phyloP scores from a whole-genome alignment of 2,329 filamentous ascomycete genomes.

The Penicillium sp. region DNA sequence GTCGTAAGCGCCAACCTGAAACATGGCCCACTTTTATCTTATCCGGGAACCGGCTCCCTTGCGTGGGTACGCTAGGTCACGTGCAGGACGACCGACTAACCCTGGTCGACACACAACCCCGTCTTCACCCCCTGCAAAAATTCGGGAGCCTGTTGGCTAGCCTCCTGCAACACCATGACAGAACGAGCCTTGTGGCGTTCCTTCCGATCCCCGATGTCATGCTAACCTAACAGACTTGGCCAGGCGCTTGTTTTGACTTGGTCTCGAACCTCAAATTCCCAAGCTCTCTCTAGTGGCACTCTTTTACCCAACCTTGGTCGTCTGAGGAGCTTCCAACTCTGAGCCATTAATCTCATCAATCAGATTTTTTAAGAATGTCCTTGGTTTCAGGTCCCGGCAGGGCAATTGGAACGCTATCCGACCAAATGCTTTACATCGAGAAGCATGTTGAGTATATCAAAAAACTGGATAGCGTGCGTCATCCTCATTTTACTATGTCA shows the following conservation, averaged over 20 bases:
- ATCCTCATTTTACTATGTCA: conserved; percentile 30
- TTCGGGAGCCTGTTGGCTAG: background rate
- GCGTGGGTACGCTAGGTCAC: background rate
- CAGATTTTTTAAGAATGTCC: conserved; percentile 52
- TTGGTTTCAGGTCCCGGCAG: conserved; percentile 65
- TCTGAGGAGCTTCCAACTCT: background rate
- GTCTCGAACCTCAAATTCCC: background rate
- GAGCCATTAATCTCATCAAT: conserved; percentile 8
- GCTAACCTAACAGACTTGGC: conserved; percentile 9
- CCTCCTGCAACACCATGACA: conserved; percentile 4
- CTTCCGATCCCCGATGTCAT: background rate
- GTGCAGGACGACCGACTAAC: background rate
- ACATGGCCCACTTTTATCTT: conserved; percentile 3
- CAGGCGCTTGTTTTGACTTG: conserved; percentile 11
- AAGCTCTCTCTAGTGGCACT: background rate
- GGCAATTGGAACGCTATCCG: conserved; percentile 50
- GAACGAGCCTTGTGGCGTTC: background rate
- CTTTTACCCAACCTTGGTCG: background rate
- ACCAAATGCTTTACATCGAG: conserved; percentile 59
- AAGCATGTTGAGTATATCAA: conserved; percentile 92
- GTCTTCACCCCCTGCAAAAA: conserved; percentile 1
- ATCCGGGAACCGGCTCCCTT: background rate
- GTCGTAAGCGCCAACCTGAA: background rate
- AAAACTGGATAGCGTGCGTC: conserved; percentile 79
- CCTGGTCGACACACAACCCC: background rate